Percentiles rank a stretch among this genome's conserved stretches.
Conservation (phyloP, 139 green algal genomes). For the Chlorella sorokiniana region DNA sequence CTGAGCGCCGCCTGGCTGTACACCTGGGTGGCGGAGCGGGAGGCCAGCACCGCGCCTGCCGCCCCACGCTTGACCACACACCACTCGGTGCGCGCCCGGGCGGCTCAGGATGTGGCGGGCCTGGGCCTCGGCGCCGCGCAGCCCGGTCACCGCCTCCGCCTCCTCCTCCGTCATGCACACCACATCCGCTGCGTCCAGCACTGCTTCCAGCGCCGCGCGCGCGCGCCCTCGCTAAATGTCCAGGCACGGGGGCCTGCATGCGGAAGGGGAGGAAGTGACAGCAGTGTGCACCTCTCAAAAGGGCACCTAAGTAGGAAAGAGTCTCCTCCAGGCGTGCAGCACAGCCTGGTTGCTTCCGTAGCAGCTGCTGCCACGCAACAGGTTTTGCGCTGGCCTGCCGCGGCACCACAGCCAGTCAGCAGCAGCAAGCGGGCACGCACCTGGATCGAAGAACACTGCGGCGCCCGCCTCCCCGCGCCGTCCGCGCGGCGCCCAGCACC, state of each 20-base stretch:
- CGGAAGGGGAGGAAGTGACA: neutral
- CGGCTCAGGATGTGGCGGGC: slow-evolving; percentile 65
- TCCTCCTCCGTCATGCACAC: slow-evolving; percentile 92
- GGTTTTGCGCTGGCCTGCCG: neutral
- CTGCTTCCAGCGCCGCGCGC: slow-evolving; percentile 62
- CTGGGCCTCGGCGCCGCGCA: slow-evolving; percentile 59
- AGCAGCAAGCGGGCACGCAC: slow-evolving; percentile 26
- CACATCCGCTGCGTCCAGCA: slow-evolving; percentile 75
- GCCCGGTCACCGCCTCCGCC: slow-evolving; percentile 75
- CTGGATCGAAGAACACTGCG: slow-evolving; percentile 93
- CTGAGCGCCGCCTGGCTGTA: slow-evolving; percentile 42
- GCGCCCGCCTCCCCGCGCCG: slow-evolving; percentile 62
- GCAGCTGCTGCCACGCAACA: no score
- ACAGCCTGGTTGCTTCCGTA: no score
- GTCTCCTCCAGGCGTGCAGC: no score
- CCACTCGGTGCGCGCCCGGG: slow-evolving; percentile 65
- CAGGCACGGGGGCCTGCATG: slow-evolving; percentile 70
- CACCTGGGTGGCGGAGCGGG: neutral
- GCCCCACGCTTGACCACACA: slow-evolving; percentile 84
- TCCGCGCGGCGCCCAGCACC: slow-evolving; percentile 56
- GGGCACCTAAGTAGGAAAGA: neutral
- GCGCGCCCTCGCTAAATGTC: slow-evolving; percentile 60
- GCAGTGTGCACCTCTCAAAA: neutral
- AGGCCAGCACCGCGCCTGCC: slow-evolving; percentile 72
- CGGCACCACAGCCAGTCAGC: neutral